Base-by-base conservation (phyloP, 108 stramenopile species). In the Cyclotella cryptica region DNA sequence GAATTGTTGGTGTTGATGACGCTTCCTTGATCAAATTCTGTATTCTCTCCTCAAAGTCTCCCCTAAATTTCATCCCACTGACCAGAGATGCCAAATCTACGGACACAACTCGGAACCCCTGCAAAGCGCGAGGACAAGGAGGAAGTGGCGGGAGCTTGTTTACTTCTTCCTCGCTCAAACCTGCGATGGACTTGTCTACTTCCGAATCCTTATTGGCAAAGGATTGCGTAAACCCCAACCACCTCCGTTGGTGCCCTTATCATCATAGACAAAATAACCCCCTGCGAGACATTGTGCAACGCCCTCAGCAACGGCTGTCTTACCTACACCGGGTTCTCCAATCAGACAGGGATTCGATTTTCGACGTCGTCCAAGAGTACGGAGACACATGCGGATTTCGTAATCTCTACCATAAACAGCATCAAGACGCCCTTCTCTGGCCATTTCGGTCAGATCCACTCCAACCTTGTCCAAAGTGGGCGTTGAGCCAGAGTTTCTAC, bases 281-380 rank as follows among this genome's bases (percentile, higher is more conserved):
- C 85, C 83, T 5, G 89, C 89, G 24, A 92, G 71, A 19, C 87
- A 86, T 84, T 89, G 90, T 19, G 96, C 96, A 13, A 97, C 77
- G 11, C 88, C 93, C 78, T 97, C 96, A 1, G 91, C 93, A 70
- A 94, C 89, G 27, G 96, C 96, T 46, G 96, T 95, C 78, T 97
- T 95, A 13, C 93, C 93, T 6, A 94, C 92, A 59, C 91, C 92
- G 21, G 85, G 71, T 29, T 85, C 84, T 41, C 80, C 90, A 67
- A 91, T 87, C 62, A 91, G 71, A 52, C 87, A 88, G 0, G 90
- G 94, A 77, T 97, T 97, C 27, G 92, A 92, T 79, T 97, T 97
- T 18, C 93, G 91, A 26, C 93, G 87, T 22, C 96, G 85, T 42
- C 89, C 89, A 18, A 97, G 65, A 10, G 92, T 91, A 46, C 90